Evolutionary conservation across 495 filamentous ascomycete genomes (phyloP), one percentile per base, ranked within the genome.

Genomic region (Cercophora sp.): DNA sequence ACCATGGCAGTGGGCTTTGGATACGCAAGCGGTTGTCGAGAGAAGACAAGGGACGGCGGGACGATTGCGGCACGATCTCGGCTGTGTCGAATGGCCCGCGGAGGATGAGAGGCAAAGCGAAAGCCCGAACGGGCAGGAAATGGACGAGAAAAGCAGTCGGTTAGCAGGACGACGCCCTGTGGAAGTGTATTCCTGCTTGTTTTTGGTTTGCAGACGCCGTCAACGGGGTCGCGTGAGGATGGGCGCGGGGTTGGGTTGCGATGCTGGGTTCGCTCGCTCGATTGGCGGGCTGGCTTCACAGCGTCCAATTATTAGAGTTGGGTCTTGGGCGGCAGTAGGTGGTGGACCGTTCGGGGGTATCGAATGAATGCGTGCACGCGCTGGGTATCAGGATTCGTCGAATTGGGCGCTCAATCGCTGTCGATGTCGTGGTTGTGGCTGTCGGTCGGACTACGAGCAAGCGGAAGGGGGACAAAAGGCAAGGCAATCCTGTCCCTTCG

Each of bases 1-100:
- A 61, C 44, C 63, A 66, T 66, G 63, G 57, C 63, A 66, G 48
- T 42, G 40, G 49, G 27, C 24, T 23, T 16, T 39, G 18, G 20
- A 29, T 45, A 8, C 8, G 40, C 23, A n/a, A n/a, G 22, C 22
- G 40, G 18, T 18, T 18, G 49, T 20, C 24, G 49, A 5, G 27
- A 31, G 25, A 20, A 3, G 37, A 16, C 5, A 24, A 16, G 36
- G 18, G 22, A 32, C 29, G 36, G n/a, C n/a, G 32, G 4, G 47
- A n/a, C 36, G 36, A 39, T 39, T 39, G 36, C 36, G 36, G 36
- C 36, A n/a, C n/a, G n/a, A n/a, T n/a, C n/a, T n/a, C n/a, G 36
- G 36, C 36, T 39, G 36, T 19, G 36, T 23, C 20, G 24, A 44
- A 23, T 44, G 20, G 20, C 9, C 41, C 41, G 41, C 10, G 20